phyloP scores from a whole-genome alignment of 495 filamentous ascomycete genomes.

The Glarea lozoyensis region DNA sequence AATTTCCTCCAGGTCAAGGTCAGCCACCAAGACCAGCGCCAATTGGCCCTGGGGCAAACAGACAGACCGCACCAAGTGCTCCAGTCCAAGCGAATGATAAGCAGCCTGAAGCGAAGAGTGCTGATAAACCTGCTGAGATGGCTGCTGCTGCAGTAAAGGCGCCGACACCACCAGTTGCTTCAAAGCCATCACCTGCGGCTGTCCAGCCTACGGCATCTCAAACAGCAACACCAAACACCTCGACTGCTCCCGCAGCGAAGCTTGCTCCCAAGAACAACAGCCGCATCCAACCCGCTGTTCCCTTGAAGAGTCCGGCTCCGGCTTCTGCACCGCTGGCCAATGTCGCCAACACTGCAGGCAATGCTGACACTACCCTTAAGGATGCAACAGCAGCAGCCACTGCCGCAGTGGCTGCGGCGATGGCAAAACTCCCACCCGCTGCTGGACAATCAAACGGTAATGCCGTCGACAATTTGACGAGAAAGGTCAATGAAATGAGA shows the following conservation, averaged over 20 bases:
- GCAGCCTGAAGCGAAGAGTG: constrained; percentile 19
- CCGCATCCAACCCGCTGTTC: constrained; percentile 66
- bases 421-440: constrained; percentile 68
- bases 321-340: constrained; percentile 17
- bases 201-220: constrained; percentile 40
- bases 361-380: constrained; percentile 27
- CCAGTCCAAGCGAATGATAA: constrained; percentile 23
- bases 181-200: constrained; percentile 49
- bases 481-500: constrained; percentile 82
- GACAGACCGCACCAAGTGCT: constrained; percentile 30
- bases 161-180: constrained; percentile 50
- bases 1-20: constrained; percentile 30
- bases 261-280: constrained; percentile 49
- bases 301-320: constrained; percentile 27
- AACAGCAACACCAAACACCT: constrained; percentile 23
- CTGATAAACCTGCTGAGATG: constrained; percentile 21
- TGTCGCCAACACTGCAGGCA: constrained; percentile 24
- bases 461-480: constrained; percentile 67
- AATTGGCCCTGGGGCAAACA: constrained; percentile 45
- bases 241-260: constrained; percentile 29
- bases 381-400: constrained; percentile 76
- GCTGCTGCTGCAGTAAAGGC: constrained; percentile 11
- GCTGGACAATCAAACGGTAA: constrained; percentile 35
- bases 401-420: constrained; percentile 76
- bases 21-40: constrained; percentile 39